Evolutionary conservation across 495 filamentous ascomycete species (phyloP), one percentile per base, ranked within the genome.

Genomic region (Trichocladium antarcticum): DNA sequence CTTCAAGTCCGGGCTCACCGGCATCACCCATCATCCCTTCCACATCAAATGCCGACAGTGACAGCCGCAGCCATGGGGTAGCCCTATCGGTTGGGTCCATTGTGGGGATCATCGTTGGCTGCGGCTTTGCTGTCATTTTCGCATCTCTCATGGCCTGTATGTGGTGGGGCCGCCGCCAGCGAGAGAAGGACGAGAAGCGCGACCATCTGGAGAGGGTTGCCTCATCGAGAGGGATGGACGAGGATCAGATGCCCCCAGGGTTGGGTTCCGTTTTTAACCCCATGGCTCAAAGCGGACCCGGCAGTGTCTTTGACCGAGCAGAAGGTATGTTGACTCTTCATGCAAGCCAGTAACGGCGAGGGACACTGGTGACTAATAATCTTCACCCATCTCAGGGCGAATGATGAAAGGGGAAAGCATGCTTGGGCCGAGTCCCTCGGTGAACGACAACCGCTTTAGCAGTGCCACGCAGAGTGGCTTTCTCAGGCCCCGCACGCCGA

Each of bases 71-170:
- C 47, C 35, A 48, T 51, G 52, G 55, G 36, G 37, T 62, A 8
- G 24, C 17, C 21, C 29, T 59, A 7, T 42, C 60, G 3, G 16
- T 54, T 8, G 51, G 49, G 10, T 40, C 45, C 14, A 44, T 63
- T 3, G 54, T 55, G 2, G 58, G 55, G 1, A 54, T 63, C 34
- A 48, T 55, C 6, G 43, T 59, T 0, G 53, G 45, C 10, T 55
- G 53, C 35, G 38, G 19, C 20, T 32, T 61, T 7, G 31, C 49
- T 11, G 45, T 24, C 37, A 36, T 57, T 11, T 39, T 59, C 19
- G 47, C 34, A 9, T 41, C 47, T 2, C 45, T 59, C 19, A 32
- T 24, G 1, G 27, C 44, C 4, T 57, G 31, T 15, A 47, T 54
- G 50, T 54, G 47, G 49, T 59, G 50, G 50, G 27, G 47, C 28